Base-by-base conservation (phyloP, 1,139 yeast genomes). In the Nakaseomyces glabratus region DNA sequence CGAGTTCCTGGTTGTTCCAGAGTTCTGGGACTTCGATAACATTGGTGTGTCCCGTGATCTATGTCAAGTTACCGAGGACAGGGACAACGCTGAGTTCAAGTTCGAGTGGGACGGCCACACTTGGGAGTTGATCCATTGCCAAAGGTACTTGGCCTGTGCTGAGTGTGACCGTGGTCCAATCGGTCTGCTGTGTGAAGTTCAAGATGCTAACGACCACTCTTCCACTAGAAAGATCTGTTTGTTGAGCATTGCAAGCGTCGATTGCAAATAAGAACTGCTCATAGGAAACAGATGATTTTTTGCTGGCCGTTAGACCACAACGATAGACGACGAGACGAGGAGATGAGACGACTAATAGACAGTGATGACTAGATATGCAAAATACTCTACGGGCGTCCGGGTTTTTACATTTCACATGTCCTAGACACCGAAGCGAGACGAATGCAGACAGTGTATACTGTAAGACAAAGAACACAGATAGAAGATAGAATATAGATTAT, bases 21-120 rank as follows among this genome's bases (percentile, higher is more conserved):
- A 79, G 46, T 74, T 76, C 40, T 80, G 88, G 88, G 80, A 73
- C 44, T 80, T 80, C 47, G 88, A 79, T 45, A 80, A 80, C 48
- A 70, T 80, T 31, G 88, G 85, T 1, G 90, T 80, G 2, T 76
- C 86, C 1, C 63, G 67, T 51, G 67, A 74, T 18, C 40, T 69
- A 6, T 56, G 58, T 12, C 48, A 54, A 10, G 23, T 18, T 12
- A 25, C 19, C 5, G 32, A 19, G 11, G 4, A 30, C 6, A 30
- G 24, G 20, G 14, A 33, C 16, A 21, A 29, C 18, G 13, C 16
- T 4, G 17, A 29, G 15, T 16, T 22, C 26, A 15, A 18, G 10
- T 40, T 42, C 16, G 31, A 28, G 8, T 37, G 38, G 22, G 42
- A 42, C 6, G 41, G 38, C 18, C 34, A 37, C 15, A 32, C 30